Conservation (phyloP, 805 yeast species). For the Yarrowia bubula region DNA sequence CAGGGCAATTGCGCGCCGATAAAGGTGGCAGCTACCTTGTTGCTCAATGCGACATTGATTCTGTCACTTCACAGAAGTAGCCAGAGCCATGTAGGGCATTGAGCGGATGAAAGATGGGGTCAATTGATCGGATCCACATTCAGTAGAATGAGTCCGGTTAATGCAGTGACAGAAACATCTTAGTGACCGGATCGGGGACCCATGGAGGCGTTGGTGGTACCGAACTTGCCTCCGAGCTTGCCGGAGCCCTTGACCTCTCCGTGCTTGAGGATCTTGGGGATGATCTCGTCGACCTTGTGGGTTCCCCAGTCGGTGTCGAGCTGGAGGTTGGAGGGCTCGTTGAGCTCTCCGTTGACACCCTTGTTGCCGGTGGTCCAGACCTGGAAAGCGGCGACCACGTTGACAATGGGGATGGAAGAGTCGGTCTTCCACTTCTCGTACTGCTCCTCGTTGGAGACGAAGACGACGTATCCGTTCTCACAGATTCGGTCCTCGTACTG, state of each 20-base stretch:
- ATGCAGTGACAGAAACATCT: neutral
- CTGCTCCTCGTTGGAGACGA: constrained; percentile 18
- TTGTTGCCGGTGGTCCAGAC: constrained; percentile 26
- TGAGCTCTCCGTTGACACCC: constrained; percentile 24
- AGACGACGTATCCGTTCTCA: constrained; percentile 26
- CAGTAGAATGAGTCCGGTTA: neutral
- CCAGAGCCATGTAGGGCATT: neutral
- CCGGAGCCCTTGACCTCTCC: constrained; percentile 9
- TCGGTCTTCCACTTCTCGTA: constrained; percentile 12
- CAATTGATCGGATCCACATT: neutral
- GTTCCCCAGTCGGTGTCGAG: constrained; percentile 27
- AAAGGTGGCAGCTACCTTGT: neutral
- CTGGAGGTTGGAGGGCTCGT: constrained; percentile 27
- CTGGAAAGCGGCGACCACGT: constrained; percentile 23
- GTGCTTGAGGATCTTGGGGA: constrained; percentile 10
- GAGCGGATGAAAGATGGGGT: neutral
- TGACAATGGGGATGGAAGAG: constrained; percentile 9
- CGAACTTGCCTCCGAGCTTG: constrained; percentile 12
- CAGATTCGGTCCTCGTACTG: constrained; percentile 28
- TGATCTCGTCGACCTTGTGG: constrained; percentile 25
- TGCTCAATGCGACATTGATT: neutral
- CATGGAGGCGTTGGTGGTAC: constrained; percentile 26
- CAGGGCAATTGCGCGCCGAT: neutral
- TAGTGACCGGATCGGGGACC: constrained; percentile 21
- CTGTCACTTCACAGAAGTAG: neutral